A percentile compares a stretch with the other conserved stretches of the same genome.
These are phyloP conservation scores for Gloeophyllum trabeum DNA, from an alignment of 768 basidiomycete species.

Conservation along the genomic window DNA sequence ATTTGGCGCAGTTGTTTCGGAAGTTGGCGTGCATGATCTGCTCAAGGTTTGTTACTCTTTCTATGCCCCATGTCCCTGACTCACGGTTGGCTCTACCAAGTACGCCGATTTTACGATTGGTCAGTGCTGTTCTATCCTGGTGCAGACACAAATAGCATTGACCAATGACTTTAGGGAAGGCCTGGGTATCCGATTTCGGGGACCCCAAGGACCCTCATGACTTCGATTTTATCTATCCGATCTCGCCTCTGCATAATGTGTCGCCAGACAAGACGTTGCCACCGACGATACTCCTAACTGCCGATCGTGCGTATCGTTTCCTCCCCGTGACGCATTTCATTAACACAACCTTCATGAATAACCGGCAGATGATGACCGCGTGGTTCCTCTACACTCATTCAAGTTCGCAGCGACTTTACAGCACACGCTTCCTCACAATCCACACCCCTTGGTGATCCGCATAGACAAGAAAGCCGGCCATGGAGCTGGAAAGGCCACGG, in stretches of 20 bases:
- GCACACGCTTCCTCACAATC: conserved; percentile 49
- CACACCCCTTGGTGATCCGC: conserved; percentile 62
- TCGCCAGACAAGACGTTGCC: conserved; percentile 49
- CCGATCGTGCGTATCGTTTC: conserved; percentile 48
- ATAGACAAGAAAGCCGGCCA: conserved; percentile 77
- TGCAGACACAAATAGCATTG: no score
- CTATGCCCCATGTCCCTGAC: neutral
- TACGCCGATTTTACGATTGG: conserved; percentile 58
- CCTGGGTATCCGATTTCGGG: conserved; percentile 77
- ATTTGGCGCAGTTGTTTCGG: conserved; percentile 70
- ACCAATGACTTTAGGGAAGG: conserved; percentile 32
- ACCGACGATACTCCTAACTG: conserved; percentile 68
- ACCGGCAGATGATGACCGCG: conserved; percentile 64
- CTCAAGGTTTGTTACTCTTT: conserved; percentile 41
- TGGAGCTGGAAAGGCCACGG: conserved; percentile 70
- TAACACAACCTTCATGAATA: conserved; percentile 1
- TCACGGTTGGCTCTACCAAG: no score
- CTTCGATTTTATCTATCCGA: conserved; percentile 76
- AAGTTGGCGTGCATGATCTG: conserved; percentile 75
- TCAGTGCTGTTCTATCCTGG: conserved; percentile 44
- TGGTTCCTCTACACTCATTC: conserved; percentile 82
- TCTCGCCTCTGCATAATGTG: conserved; percentile 79
- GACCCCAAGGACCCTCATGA: conserved; percentile 63
- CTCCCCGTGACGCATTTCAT: neutral
- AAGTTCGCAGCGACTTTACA: conserved; percentile 77